A percentile compares a stretch with the other conserved stretches of the same genome.
phyloP scores from a whole-genome alignment of 768 basidiomycete genomes.

The Rhodotorula babjevae region DNA sequence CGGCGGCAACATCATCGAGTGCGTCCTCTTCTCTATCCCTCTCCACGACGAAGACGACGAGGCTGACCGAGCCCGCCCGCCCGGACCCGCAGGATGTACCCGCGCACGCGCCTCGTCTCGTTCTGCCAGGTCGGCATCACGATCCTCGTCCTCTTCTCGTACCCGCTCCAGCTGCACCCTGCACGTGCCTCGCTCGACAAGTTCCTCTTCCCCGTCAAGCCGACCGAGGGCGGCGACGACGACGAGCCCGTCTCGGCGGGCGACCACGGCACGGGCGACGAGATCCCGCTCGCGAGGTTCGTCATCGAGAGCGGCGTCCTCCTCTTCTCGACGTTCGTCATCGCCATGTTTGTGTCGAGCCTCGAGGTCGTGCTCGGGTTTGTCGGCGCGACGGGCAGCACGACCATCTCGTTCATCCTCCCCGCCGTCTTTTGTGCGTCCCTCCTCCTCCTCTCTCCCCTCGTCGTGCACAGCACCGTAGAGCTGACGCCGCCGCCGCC shows the following conservation, averaged over 20 bases:
- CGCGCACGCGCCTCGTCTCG: slow-evolving; percentile 82
- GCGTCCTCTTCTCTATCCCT: slow-evolving; percentile 54
- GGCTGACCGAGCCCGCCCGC: neutral
- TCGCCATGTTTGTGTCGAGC: slow-evolving; percentile 64
- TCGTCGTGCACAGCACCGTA: too few relatives aligned
- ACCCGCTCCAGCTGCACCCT: slow-evolving; percentile 90
- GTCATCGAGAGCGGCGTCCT: slow-evolving; percentile 59
- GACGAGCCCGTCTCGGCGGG: slow-evolving; percentile 44
- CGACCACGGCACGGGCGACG: slow-evolving; percentile 44
- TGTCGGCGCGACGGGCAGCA: slow-evolving; percentile 93
- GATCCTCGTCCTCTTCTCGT: slow-evolving; percentile 70
- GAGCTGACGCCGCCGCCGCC: neutral
- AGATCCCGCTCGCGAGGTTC: slow-evolving; percentile 68
- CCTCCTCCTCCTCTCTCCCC: neutral
- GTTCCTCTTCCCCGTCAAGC: slow-evolving; percentile 55
- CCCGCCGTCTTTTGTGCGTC: slow-evolving; percentile 30
- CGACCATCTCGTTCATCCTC: slow-evolving; percentile 87
- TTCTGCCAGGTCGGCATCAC: slow-evolving; percentile 90
- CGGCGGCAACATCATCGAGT: slow-evolving; percentile 90
- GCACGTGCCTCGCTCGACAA: slow-evolving; percentile 89
- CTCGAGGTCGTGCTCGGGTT: slow-evolving; percentile 87
- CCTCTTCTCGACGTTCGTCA: slow-evolving; percentile 38
- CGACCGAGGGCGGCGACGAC: slow-evolving; percentile 49
- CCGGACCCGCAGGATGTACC: slow-evolving; percentile 39
- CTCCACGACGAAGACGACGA: neutral